Conservation (phyloP, 768 basidiomycete genomes). For the Phaeolepiota aurea region DNA sequence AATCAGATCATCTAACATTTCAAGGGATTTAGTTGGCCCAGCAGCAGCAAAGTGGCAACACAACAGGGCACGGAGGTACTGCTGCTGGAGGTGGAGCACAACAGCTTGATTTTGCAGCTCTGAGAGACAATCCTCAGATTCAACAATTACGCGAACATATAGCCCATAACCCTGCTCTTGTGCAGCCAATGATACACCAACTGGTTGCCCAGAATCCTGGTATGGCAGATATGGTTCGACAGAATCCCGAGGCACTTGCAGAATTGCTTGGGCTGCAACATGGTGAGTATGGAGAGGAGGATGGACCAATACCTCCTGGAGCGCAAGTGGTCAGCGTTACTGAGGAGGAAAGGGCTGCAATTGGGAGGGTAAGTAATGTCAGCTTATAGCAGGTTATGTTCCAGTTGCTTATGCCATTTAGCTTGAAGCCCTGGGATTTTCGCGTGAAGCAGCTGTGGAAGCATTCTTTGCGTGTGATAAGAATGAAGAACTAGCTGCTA, state of each 20-base stretch:
- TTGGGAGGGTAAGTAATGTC: constrained; percentile 63
- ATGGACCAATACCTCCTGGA: constrained; percentile 35
- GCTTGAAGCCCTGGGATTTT: constrained; percentile 85
- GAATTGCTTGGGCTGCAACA: constrained; percentile 49
- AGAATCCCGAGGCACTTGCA: constrained; percentile 65
- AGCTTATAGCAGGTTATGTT: constrained; percentile 1
- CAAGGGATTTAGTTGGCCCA: constrained; percentile 39
- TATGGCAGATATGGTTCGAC: constrained; percentile 57
- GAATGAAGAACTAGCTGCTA: constrained; percentile 95
- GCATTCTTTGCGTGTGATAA: constrained; percentile 95
- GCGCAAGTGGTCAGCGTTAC: constrained; percentile 71
- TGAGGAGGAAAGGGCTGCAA: constrained; percentile 80
- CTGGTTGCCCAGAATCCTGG: constrained; percentile 67
- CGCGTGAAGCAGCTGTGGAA: constrained; percentile 72
- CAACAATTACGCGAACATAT: constrained; percentile 68
- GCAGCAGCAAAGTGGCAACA: constrained; percentile 38
- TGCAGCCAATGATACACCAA: constrained; percentile 82
- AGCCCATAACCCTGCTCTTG: constrained; percentile 63
- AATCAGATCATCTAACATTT: neutral
- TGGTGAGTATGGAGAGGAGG: constrained; percentile 32
- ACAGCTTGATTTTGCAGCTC: constrained; percentile 36
- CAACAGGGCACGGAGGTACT: constrained; percentile 15
- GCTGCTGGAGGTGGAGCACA: constrained; percentile 26
- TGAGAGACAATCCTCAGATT: constrained; percentile 60
- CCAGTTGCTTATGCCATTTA: constrained; percentile 19